A percentile compares a stretch with the other conserved stretches of the same genome.
phyloP scores from a whole-genome alignment of 78 protist species.

The Protostelium mycophagum region DNA sequence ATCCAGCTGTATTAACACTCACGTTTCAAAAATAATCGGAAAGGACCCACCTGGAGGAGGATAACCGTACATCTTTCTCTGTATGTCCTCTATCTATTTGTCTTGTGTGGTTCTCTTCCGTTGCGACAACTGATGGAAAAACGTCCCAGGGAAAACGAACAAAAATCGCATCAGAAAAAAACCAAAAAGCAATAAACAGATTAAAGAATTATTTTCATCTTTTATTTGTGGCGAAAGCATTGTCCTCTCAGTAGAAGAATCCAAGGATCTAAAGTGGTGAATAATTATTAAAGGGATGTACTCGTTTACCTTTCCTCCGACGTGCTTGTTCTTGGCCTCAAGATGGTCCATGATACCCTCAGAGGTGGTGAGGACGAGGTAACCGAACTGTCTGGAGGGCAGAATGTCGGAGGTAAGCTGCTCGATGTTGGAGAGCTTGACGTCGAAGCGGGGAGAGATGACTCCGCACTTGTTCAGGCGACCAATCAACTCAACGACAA shows the following conservation, averaged over 20 bases:
- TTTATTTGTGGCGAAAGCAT: neutral
- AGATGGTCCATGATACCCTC: slow-evolving; percentile 99
- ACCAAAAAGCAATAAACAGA: too few species aligned
- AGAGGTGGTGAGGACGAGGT: slow-evolving; percentile 97
- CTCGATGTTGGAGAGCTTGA: slow-evolving; percentile 58
- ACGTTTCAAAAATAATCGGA: too few species aligned
- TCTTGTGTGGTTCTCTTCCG: too few species aligned
- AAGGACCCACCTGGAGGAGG: too few species aligned
- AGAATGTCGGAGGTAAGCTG: slow-evolving; percentile 89
- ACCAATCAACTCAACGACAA: slow-evolving; percentile 97
- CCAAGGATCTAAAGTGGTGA: slow-evolving; percentile 4
- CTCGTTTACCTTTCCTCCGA: slow-evolving; percentile 92
- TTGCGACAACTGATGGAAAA: too few species aligned
- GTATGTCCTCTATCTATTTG: too few species aligned
- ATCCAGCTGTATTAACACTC: too few species aligned
- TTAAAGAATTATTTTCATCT: too few species aligned
- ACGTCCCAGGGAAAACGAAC: too few species aligned
- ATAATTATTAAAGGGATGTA: neutral
- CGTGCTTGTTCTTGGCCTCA: slow-evolving; percentile 92
- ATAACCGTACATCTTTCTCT: too few species aligned
- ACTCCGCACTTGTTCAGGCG: slow-evolving; percentile 99
- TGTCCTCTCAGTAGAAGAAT: slow-evolving; percentile 12
- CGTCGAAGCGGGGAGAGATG: slow-evolving; percentile 98
- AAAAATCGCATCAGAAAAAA: too few species aligned
- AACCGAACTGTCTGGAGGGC: slow-evolving; percentile 99